Evolutionary conservation across 2,329 filamentous ascomycete genomes (phyloP), one percentile per base, ranked within the genome.

Genomic region (Apiospora rasikravindrae): DNA sequence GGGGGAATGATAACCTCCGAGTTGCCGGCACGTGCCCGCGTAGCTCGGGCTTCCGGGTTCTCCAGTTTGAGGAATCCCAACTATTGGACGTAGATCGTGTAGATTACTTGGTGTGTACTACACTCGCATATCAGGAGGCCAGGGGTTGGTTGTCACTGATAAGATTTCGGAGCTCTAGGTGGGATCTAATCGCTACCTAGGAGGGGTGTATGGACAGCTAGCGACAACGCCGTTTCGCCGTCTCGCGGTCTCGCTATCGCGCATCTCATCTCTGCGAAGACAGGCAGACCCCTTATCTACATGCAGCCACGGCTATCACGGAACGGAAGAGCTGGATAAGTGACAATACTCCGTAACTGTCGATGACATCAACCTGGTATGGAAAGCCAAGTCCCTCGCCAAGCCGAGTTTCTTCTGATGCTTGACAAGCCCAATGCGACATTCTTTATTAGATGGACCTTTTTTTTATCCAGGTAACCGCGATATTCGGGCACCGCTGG

Each of bases 11-110:
- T 40, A 40, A 40, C 33, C 33, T 64, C 57, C 57, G 57, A 64
- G 57, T 64, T 64, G 33, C 57, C 57, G 57, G 57, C 57, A 40
- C 57, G 57, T 64, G 33, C 57, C 57, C 57, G 57, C 57, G 57
- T 19, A 64, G n/a, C 57, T 64, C 57, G 57, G 57, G 19, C 33
- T 64, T 14, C 57, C 57, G 33, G 33, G 33, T 37, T 64, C 33
- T 64, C 57, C 57, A 64, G n/a, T 24, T 22, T 16, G 16, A n/a
- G 10, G 19, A 13, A 49, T 64, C 33, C 57, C 33, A n/a, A n/a
- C 57, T 33, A 40, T 64, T 64, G 57, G 33, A 29, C 22, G 53
- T 19, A 61, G 53, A 61, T 61, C 57, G 40, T 37, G 57, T 33
- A 64, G 57, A 29, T 40, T 64, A 14, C 49, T 24, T 51, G 49